Conservation (phyloP, 257 asterid genomes). For the Solanum bulbocastanum region DNA sequence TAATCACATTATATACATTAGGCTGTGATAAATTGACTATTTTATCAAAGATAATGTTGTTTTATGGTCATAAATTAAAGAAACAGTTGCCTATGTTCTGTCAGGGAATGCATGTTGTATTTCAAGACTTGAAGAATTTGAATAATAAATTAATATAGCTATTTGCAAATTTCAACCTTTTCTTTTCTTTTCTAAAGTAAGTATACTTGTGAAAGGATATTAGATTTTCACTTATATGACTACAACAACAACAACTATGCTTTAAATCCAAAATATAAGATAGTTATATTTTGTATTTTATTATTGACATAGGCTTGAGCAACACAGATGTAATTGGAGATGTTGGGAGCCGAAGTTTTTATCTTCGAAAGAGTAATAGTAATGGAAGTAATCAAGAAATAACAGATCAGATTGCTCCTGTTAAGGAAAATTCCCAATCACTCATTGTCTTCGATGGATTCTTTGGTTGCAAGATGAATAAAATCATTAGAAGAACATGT, state of each 20-base stretch:
- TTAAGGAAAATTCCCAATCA: background rate
- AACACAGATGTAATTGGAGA: constrained; percentile 60
- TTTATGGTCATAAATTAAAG: background rate
- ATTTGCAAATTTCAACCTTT: background rate
- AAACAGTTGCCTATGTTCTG: background rate
- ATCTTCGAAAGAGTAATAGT: constrained; percentile 34
- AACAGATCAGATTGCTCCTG: background rate
- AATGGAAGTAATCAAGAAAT: background rate
- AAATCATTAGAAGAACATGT: constrained; percentile 19
- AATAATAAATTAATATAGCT: background rate
- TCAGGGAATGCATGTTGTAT: background rate
- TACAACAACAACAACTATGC: background rate
- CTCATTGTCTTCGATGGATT: constrained; percentile 6
- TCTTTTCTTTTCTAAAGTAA: background rate
- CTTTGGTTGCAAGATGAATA: constrained; percentile 13
- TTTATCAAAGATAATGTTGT: background rate
- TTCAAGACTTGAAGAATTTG: background rate
- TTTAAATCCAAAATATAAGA: background rate
- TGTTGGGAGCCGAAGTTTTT: constrained; percentile 55
- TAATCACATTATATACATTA: background rate
- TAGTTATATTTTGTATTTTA: background rate
- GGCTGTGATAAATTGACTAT: background rate
- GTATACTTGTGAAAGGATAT: background rate
- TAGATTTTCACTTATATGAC: background rate
- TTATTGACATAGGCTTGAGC: constrained; percentile 40